Base-by-base conservation (phyloP, 139 green algal species). In the Astrephomene gubernaculifera region DNA sequence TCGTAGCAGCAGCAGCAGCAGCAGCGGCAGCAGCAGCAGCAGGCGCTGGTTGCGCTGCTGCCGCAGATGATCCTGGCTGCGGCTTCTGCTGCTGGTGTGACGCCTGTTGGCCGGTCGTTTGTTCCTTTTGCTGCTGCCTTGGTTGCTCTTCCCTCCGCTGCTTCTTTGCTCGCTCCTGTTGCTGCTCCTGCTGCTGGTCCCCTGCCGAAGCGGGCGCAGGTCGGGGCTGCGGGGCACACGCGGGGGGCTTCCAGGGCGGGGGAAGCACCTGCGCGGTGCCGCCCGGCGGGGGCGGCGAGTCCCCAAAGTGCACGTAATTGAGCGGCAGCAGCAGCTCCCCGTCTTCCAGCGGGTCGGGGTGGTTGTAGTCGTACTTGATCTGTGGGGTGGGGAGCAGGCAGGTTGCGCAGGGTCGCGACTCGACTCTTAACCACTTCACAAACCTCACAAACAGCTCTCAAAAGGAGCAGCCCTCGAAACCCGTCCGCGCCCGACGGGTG, bases 301-400 rank as follows among this genome's bases (percentile, higher is more conserved):
- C 1, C 19, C 78, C 78, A 52, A 84, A 84, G 78, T 84, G 78
- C 43, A 41, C 44, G 8, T 65, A 84, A 43, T 43, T 75, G 8
- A 84, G 41, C 35, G 78, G 78, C 60, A 74, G n/a, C 27, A 63
- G 31, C n/a, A 84, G 25, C 8, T 75, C 31, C 1, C 43, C 63
- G 19, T 12, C 0, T 33, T 84, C 44, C 21, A 53, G 8, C 6
- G 65, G 43, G 27, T 74, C 78, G 2, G 60, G 43, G 21, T 54
- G 8, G 22, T 83, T 83, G 63, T 74, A 83, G 9, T 83, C 75
- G 64, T 83, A 83, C 17, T 35, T 7, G 38, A 83, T 19, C 75
- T 79, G 45, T n/a, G n/a, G n/a, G n/a, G n/a, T n/a, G n/a, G n/a
- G n/a, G n/a, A n/a, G n/a, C n/a, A n/a, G n/a, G n/a, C n/a, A n/a